Conservation (phyloP, 2,329 filamentous ascomycete genomes). For the Colletotrichum cordylinicola region DNA sequence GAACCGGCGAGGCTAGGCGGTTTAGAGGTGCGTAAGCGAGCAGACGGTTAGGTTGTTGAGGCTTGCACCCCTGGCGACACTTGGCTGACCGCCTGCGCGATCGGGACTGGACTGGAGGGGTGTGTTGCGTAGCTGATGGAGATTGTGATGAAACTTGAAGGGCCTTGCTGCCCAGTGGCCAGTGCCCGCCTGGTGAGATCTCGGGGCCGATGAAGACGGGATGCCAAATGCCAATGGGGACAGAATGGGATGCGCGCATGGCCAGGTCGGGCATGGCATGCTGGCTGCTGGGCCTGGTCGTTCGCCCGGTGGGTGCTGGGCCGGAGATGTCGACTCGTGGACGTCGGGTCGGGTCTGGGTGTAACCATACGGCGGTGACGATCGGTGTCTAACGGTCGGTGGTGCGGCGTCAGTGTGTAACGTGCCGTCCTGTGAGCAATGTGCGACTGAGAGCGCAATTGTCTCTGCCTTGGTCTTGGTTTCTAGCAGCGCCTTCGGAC, state of each 20-base stretch:
- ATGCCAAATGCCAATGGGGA: constrained; percentile 1
- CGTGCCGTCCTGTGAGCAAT: neutral
- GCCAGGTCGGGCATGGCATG: neutral
- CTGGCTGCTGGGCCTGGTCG: neutral
- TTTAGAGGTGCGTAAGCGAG: constrained; percentile 22
- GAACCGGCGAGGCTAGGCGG: constrained; percentile 19
- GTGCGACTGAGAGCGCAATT: neutral
- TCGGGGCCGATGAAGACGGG: constrained; percentile 9
- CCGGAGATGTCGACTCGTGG: neutral
- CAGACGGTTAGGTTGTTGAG: constrained; percentile 21
- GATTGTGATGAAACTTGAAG: neutral
- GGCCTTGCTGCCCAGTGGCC: neutral
- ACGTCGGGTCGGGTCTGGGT: constrained; percentile 8
- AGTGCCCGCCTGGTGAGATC: neutral
- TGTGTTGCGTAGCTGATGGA: neutral
- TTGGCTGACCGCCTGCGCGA: constrained; percentile 14
- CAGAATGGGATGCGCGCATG: neutral
- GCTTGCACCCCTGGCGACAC: constrained; percentile 13
- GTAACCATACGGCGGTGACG: constrained; percentile 6
- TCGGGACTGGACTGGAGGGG: neutral
- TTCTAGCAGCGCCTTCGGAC: constrained; percentile 5
- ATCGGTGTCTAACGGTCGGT: constrained; percentile 8
- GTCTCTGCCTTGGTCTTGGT: neutral
- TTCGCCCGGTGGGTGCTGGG: neutral
- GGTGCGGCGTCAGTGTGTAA: constrained; percentile 8